Base-by-base conservation (phyloP, 169 alveolate species). In the Plasmodium billcollinsi region DNA sequence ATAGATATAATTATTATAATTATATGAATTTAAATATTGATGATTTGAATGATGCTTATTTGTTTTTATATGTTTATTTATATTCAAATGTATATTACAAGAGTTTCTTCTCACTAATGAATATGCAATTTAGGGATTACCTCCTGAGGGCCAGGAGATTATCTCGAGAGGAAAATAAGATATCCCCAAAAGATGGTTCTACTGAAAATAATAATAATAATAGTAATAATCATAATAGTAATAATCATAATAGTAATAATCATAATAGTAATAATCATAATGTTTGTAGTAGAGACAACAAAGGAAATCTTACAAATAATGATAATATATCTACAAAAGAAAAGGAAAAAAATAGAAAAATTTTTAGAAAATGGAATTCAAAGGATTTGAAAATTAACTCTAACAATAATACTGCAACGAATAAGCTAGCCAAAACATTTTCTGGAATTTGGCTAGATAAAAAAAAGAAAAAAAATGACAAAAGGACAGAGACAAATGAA, bases 1-100 rank as follows among this genome's bases (percentile, higher is more conserved):
- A 52, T 18, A 33, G 54, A 52, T 62, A 85, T 39, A 85, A 70
- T 21, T 85, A 70, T 52, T 85, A 71, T 52, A 85, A 50, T 21
- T 85, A 18, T 50, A 85, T 85, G 75, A 71, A 63, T 39, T 15
- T 85, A 52, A 85, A 85, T 63, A 56, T 21, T 26, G 83, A 85
- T 7, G 88, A 85, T 65, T 21, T 85, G 8, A 21, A 21, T 15
- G 92, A 85, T 66, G 18, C 67, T 14, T 85, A 85, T 65, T 49
- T 85, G 29, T 85, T 85, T 71, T 45, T 85, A 39, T 85, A 85
- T 63, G 45, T 85, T 63, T 85, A 85, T 74, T 11, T 85, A 43
- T 85, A 85, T 61, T 24, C 92, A 21, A 70, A 58, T 71, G 33
- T 85, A 4, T 43, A 26, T 15, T 73, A 71, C 43, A 63, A 63